These are phyloP conservation scores for Fusarium proliferatum DNA, from an alignment of 2,329 filamentous ascomycete species.

Conservation along the genomic window DNA sequence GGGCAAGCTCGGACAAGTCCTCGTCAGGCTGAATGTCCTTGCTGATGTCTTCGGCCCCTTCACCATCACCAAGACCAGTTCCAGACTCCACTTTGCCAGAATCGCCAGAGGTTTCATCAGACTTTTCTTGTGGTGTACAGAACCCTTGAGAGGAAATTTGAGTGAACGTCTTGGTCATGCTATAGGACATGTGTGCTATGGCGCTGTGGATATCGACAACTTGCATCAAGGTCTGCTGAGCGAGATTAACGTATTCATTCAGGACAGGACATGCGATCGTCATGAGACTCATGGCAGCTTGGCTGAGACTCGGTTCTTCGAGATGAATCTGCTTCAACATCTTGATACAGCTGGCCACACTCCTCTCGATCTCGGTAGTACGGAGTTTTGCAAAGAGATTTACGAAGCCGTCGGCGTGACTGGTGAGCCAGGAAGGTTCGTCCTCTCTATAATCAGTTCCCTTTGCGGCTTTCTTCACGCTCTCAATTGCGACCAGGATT, in stretches of 20 bases:
- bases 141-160: conserved; percentile 88
- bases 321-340: conserved; percentile 50
- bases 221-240: conserved; percentile 66
- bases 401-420: conserved; percentile 62
- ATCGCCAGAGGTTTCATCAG: conserved; percentile 74
- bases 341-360: conserved; percentile 53
- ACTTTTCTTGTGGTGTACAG: conserved; percentile 87
- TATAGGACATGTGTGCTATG: conserved; percentile 78
- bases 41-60: conserved; percentile 96
- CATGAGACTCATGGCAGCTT: conserved; percentile 48
- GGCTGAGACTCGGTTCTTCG: conserved; percentile 40
- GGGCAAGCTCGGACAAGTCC: conserved; percentile 89
- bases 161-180: conserved; percentile 80
- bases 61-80: conserved; percentile 92
- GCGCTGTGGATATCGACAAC: conserved; percentile 75
- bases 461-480: conserved; percentile 67
- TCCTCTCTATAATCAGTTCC: conserved; percentile 52
- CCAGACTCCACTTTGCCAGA: conserved; percentile 87
- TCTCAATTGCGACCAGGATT: conserved; percentile 83
- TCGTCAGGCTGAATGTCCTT: conserved; percentile 96
- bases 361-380: conserved; percentile 63
- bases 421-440: conserved; percentile 51
- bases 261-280: conserved; percentile 71
- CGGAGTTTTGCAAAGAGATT: conserved; percentile 69
- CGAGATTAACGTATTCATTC: conserved; percentile 75